Conservation (phyloP, 2,329 filamentous ascomycete species). For the Neocatenulostroma microsporum region DNA sequence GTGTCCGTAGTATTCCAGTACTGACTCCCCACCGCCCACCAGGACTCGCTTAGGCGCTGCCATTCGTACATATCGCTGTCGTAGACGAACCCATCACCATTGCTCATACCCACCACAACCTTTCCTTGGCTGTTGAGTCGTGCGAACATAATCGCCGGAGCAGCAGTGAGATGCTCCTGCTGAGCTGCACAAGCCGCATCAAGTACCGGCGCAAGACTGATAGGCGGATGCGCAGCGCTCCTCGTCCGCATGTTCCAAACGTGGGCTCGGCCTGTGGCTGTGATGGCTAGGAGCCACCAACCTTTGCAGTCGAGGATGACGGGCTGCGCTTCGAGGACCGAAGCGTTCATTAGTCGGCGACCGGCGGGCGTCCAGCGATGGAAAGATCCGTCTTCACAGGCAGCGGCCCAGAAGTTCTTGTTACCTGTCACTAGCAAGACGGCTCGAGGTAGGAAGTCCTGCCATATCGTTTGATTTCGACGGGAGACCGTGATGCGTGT, state of each 20-base stretch:
- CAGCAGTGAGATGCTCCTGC: constrained; percentile 67
- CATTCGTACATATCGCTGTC: constrained; percentile 77
- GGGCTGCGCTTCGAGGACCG: constrained; percentile 87
- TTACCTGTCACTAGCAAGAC: constrained; percentile 89
- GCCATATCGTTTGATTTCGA: constrained; percentile 75
- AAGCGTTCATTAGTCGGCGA: constrained; percentile 71
- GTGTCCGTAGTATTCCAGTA: constrained; percentile 99
- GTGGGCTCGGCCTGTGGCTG: constrained; percentile 78
- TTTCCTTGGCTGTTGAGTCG: constrained; percentile 82
- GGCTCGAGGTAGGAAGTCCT: constrained; percentile 81
- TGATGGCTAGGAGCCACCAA: constrained; percentile 84
- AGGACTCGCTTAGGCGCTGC: constrained; percentile 92
- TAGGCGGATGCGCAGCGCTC: constrained; percentile 66
- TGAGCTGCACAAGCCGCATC: constrained; percentile 77
- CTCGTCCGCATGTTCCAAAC: constrained; percentile 86
- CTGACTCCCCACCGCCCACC: constrained; percentile 97
- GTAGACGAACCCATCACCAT: constrained; percentile 91
- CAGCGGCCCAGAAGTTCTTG: constrained; percentile 82
- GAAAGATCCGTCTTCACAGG: constrained; percentile 84
- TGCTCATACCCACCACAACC: constrained; percentile 82
- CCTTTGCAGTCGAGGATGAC: constrained; percentile 88
- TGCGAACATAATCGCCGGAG: constrained; percentile 80
- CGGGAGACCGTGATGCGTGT: constrained; percentile 71
- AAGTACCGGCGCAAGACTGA: constrained; percentile 80
- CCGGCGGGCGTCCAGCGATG: constrained; percentile 91